Evolutionary conservation across 257 asterid genomes (phyloP).

Genomic region (Solanum piurae): DNA sequence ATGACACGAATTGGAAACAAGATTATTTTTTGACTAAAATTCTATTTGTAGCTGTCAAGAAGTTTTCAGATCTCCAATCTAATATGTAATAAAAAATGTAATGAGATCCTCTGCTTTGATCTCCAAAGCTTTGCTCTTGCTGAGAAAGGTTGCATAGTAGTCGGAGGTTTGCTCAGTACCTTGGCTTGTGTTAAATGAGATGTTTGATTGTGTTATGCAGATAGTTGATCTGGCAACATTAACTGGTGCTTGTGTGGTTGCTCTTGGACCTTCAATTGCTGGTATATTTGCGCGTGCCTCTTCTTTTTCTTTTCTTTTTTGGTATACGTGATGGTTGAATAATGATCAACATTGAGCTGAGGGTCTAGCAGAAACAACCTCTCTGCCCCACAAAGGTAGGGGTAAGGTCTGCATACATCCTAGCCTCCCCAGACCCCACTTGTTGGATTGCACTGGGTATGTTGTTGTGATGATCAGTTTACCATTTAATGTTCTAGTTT

Average conservation of each 20-base stretch:
- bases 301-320: not conserved
- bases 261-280: constrained; percentile 92
- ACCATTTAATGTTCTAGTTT: not conserved
- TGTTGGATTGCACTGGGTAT: not conserved
- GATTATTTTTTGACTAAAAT: not conserved
- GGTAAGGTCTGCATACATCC: not conserved
- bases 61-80: not conserved
- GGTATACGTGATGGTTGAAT: not conserved
- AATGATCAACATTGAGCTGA: not conserved
- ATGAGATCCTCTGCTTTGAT: not conserved
- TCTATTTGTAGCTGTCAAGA: not conserved
- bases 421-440: not conserved
- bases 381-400: not conserved
- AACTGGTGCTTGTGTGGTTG: constrained; percentile 84
- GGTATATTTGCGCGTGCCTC: constrained; percentile 28
- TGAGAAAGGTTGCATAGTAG: not conserved
- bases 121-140: not conserved
- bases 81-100: not conserved
- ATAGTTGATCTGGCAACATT: constrained; percentile 87
- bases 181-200: not conserved
- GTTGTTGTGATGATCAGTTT: not conserved
- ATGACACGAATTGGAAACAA: not conserved
- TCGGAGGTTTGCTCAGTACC: not conserved
- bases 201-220: constrained; percentile 25
- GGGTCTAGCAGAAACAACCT: not conserved